Evolutionary conservation across 768 basidiomycete species (phyloP), one percentile per base, ranked within the genome.

Genomic region (Termitomyces heimii): DNA sequence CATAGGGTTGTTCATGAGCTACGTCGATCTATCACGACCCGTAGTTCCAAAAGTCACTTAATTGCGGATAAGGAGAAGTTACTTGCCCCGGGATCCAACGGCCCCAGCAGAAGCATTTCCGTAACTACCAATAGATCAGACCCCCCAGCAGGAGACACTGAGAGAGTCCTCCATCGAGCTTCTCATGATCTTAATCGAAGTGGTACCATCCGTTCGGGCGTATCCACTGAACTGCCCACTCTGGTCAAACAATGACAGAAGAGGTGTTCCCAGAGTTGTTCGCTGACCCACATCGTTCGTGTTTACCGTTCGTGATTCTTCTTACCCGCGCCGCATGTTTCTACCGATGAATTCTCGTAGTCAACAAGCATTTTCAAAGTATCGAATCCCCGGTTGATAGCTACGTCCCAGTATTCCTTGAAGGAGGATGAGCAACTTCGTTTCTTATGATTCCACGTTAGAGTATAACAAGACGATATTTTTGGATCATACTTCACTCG

Each of bases 21-120:
- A 32, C 67, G 70, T 31, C 65, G 73, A 43, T 74, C 73, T 1
- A 60, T 73, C 8, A 79, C 77, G 20, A 80, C 78, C 13, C 70
- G 71, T 26, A 71, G 74, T 29, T 81, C 71, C 9, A 47, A 48
- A 26, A 20, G 42, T 2, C 18, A 20, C 2, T 1, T 40, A 14
- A 16, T 54, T 22, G 60, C 61, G 26, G 54, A 61, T 1, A 57
- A 59, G 13, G 57, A 61, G 46, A 44, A 53, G 14, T 59, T 60
- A 9, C 57, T 62, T 43, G 43, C 46, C 5, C 37, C 31, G 35
- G 48, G 29, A 42, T 51, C 54, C 20, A 50, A 56, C 28, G 51
- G 48, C 28, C 55, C 60, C 37, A 52, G 45, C 18, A 26, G 53
- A 47, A 59, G 37, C 24, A 42, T 24, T 9, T 60, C 61, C 39